Conservation (phyloP, 768 basidiomycete species). For the Pulveroboletus sp. region DNA sequence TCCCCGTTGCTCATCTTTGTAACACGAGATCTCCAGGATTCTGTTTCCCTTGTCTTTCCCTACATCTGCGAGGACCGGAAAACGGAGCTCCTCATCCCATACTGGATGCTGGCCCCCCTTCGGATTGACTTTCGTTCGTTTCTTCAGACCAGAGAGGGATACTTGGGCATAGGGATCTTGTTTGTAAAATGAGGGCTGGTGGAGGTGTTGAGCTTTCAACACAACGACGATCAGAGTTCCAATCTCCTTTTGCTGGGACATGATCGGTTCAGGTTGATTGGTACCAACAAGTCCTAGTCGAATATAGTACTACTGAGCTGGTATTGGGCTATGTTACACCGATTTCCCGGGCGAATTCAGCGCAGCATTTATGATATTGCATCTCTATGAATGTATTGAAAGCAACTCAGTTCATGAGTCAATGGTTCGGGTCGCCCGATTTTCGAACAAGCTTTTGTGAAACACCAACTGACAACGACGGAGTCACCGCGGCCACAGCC, state of each 20-base stretch:
- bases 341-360: too few relatives aligned
- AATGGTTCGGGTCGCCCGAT: neutral
- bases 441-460: neutral
- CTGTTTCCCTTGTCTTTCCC: slow-evolving; percentile 45
- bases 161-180: slow-evolving; percentile 83
- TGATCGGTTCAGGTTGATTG: neutral
- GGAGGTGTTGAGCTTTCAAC: slow-evolving; percentile 80
- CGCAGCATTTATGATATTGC: too few relatives aligned
- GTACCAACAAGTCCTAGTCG: too few relatives aligned
- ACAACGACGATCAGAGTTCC: slow-evolving; percentile 85
- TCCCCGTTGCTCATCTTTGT: slow-evolving; percentile 67
- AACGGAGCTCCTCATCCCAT: slow-evolving; percentile 88
- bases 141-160: slow-evolving; percentile 53
- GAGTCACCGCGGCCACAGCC: too few relatives aligned
- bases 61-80: slow-evolving; percentile 61
- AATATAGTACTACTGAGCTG: too few relatives aligned
- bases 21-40: slow-evolving; percentile 72
- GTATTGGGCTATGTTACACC: too few relatives aligned
- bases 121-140: slow-evolving; percentile 68
- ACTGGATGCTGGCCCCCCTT: slow-evolving; percentile 92
- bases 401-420: neutral
- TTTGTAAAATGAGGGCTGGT: slow-evolving; percentile 85
- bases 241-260: slow-evolving; percentile 44
- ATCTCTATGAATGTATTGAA: too few relatives aligned
- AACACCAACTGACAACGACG: too few relatives aligned